Conservation (phyloP, 345 rosid genomes). For the Xanthoceras sorbifolium region DNA sequence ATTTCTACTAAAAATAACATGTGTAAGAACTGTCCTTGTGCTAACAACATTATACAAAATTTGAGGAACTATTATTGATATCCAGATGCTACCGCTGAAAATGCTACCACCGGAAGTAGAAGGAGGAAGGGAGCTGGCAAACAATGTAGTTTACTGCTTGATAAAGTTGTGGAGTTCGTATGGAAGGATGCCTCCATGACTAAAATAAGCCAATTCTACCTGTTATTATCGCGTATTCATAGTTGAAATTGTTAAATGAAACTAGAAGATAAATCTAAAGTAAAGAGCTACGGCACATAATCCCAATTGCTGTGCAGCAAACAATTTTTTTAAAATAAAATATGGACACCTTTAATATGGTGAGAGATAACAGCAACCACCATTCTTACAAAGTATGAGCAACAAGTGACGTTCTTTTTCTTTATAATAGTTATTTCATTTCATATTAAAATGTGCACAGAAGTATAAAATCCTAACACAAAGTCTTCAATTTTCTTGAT, state of each 20-base stretch:
- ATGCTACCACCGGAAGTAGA: background rate
- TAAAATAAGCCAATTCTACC: slow-evolving; percentile 94
- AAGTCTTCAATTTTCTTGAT: background rate
- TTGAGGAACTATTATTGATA: no score
- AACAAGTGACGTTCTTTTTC: background rate
- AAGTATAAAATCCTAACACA: background rate
- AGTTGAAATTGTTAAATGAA: slow-evolving; percentile 1
- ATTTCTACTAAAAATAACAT: background rate
- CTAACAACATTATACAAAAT: background rate
- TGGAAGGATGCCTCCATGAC: slow-evolving; percentile 95
- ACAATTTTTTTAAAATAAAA: background rate
- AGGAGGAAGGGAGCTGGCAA: background rate
- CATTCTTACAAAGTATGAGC: background rate
- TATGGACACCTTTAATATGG: no score
- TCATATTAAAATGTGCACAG: background rate
- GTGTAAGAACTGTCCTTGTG: background rate
- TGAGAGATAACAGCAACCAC: no score
- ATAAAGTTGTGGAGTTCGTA: slow-evolving; percentile 79
- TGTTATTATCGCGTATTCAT: slow-evolving; percentile 26
- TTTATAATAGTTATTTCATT: no score
- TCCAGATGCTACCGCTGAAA: background rate
- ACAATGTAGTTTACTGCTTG: slow-evolving; percentile 39
- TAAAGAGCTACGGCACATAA: background rate
- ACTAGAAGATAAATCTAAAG: background rate
- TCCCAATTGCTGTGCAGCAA: background rate